Base-by-base conservation (phyloP, 202 grass and related monocot species). In the Digitaria exilis region DNA sequence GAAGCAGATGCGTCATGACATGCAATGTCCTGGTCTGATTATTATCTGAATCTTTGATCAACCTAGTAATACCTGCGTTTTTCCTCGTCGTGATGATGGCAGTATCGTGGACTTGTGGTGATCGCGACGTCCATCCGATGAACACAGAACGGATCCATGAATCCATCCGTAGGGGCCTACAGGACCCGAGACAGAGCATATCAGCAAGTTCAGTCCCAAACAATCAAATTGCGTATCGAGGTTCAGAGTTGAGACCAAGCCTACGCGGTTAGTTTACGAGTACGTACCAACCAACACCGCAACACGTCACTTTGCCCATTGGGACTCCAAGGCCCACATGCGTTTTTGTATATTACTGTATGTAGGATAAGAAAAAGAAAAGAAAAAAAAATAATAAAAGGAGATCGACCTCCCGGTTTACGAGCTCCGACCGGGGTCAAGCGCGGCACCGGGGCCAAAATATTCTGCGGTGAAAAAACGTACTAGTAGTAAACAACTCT, bases 401-500 rank as follows among this genome's bases (percentile, higher is more conserved):
- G n/a, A n/a, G n/a, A n/a, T n/a, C n/a, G n/a, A n/a, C 5, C 4
- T 55, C 32, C 48, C 48, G 34, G 64, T 69, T 37, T 69, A 69
- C 77, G 78, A 69, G 50, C 19, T 15, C 65, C 50, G 54, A 60
- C 78, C 64, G 50, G 35, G 50, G 78, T 70, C 78, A 70, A 81
- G 65, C 3, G 31, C 64, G 1, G 49, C 64, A 81, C 50, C 25
- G 37, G 4, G 48, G 32, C 63, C 77, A 28, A 80, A 50, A 66
- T 52, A 79, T 54, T 67, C 51, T 21, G 21, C 21, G 1, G 17
- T 51, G n/a, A 6, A 51, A 50, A 11, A 50, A 50, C 24, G n/a
- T n/a, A n/a, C n/a, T n/a, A n/a, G n/a, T n/a, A n/a, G n/a, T n/a
- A 18, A 28, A 51, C 61, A 50, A 22, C 45, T 45, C n/a, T 43